phyloP scores from a whole-genome alignment of 306 rosid species.

The Quercus gilva region DNA sequence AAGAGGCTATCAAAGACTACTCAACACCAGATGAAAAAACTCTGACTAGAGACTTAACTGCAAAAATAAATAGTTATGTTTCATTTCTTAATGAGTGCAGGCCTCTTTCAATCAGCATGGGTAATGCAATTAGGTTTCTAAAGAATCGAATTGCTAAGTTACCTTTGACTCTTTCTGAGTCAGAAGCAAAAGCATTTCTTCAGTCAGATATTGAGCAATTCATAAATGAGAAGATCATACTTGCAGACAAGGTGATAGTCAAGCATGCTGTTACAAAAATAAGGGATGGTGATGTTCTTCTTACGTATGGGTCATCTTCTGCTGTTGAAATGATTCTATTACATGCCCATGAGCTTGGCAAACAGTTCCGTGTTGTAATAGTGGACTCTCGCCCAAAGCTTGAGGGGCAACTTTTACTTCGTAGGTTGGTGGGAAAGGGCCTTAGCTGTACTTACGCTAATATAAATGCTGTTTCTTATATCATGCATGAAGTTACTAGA shows the following conservation, averaged over 20 bases:
- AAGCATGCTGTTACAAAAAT: conserved; percentile 58
- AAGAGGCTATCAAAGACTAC: conserved; percentile 59
- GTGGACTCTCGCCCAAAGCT: conserved; percentile 65
- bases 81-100: conserved; percentile 58
- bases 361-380: conserved; percentile 51
- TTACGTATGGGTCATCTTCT: conserved; percentile 47
- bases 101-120: conserved; percentile 69
- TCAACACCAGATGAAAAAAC: conserved; percentile 46
- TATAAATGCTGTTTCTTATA: conserved; percentile 56
- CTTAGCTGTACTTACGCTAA: conserved; percentile 56
- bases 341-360: conserved; percentile 56
- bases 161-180: conserved; percentile 48
- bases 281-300: conserved; percentile 65
- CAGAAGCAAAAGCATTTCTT: conserved; percentile 53
- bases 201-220: conserved; percentile 50
- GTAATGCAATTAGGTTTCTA: conserved; percentile 60
- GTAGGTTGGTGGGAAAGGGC: conserved; percentile 56
- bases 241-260: conserved; percentile 57
- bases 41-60: conserved; percentile 48
- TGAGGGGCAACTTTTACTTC: conserved; percentile 47
- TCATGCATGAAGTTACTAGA: conserved; percentile 58
- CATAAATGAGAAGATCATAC: conserved; percentile 53
- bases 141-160: conserved; percentile 53
- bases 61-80: conserved; percentile 51
- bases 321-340: conserved; percentile 52